Conservation (phyloP, 768 basidiomycete species). For the Sporobolomyces roseus region DNA sequence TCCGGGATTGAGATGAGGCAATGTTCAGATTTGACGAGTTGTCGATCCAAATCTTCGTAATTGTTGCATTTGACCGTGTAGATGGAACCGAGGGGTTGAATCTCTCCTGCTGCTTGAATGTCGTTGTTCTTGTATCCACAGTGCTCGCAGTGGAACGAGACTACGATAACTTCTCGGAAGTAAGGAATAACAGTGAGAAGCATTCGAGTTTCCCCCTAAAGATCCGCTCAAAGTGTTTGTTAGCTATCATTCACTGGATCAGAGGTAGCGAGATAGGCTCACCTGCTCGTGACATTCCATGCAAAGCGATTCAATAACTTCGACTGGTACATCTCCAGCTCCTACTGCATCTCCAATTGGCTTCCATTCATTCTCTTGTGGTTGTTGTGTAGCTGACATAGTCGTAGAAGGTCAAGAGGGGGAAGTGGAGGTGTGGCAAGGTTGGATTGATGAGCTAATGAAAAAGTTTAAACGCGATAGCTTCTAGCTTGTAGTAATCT, state of each 20-base stretch:
- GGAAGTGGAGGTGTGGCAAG: too few relatives aligned
- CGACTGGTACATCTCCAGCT: constrained; percentile 37
- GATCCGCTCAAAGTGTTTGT: neutral
- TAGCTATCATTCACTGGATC: neutral
- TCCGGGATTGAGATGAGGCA: constrained; percentile 82
- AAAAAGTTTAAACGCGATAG: too few relatives aligned
- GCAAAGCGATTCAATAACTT: constrained; percentile 74
- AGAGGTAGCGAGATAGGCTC: constrained; percentile 43
- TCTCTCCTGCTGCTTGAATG: constrained; percentile 80
- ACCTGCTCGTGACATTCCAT: constrained; percentile 92
- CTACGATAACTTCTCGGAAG: constrained; percentile 89
- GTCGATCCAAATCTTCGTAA: constrained; percentile 78
- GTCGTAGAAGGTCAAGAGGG: too few relatives aligned
- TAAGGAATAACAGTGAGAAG: constrained; percentile 91
- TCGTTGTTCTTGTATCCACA: constrained; percentile 87
- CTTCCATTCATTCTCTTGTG: constrained; percentile 25
- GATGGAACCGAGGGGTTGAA: constrained; percentile 75
- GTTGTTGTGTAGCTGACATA: neutral
- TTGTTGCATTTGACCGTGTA: constrained; percentile 76
- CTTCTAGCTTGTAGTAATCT: too few relatives aligned
- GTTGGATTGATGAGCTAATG: too few relatives aligned
- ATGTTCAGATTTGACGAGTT: constrained; percentile 81
- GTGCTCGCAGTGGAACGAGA: constrained; percentile 93
- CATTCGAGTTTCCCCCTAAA: constrained; percentile 80
- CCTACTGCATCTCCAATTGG: constrained; percentile 38